Conservation (phyloP, 1,284 basidiomycete genomes). For the Papiliotrema fonsecae region DNA sequence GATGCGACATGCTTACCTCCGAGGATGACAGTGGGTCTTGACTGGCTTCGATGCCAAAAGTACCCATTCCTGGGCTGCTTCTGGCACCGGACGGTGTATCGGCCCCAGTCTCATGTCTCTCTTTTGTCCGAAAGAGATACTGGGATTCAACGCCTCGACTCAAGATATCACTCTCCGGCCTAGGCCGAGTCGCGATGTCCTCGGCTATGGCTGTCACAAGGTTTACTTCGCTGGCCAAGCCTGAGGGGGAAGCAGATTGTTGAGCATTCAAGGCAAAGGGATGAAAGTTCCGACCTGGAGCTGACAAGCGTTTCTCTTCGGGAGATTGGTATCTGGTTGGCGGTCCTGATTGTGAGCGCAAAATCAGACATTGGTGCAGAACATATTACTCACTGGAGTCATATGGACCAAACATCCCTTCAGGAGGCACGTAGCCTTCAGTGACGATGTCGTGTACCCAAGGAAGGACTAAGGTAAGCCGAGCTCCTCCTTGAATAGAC, state of each 20-base stretch:
- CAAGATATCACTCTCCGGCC: constrained; percentile 22
- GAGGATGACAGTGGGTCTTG: background rate
- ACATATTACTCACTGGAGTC: constrained; percentile 25
- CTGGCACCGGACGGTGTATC: constrained; percentile 2
- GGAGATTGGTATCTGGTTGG: constrained; percentile 20
- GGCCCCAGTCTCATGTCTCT: background rate
- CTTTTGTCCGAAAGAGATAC: constrained; percentile 1
- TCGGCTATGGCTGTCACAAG: constrained; percentile 4
- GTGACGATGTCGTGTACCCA: constrained; percentile 30
- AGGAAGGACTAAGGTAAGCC: constrained; percentile 26
- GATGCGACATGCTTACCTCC: constrained; percentile 2
- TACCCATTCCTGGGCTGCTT: constrained; percentile 27
- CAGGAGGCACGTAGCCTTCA: constrained; percentile 16
- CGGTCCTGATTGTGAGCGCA: constrained; percentile 6
- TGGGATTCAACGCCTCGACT: constrained; percentile 25
- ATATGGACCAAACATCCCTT: constrained; percentile 43
- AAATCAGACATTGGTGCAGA: background rate
- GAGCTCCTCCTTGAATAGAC: background rate
- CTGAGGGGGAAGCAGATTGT: constrained; percentile 24
- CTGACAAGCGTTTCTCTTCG: constrained; percentile 8
- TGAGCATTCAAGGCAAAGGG: constrained; percentile 25
- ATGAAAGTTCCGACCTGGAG: constrained; percentile 14
- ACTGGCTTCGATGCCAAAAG: constrained; percentile 25
- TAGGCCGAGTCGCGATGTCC: background rate
- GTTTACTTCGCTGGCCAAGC: constrained; percentile 10